Evolutionary conservation across 176 grass and related monocot genomes (phyloP).

Genomic region (Ensete glaucum): DNA sequence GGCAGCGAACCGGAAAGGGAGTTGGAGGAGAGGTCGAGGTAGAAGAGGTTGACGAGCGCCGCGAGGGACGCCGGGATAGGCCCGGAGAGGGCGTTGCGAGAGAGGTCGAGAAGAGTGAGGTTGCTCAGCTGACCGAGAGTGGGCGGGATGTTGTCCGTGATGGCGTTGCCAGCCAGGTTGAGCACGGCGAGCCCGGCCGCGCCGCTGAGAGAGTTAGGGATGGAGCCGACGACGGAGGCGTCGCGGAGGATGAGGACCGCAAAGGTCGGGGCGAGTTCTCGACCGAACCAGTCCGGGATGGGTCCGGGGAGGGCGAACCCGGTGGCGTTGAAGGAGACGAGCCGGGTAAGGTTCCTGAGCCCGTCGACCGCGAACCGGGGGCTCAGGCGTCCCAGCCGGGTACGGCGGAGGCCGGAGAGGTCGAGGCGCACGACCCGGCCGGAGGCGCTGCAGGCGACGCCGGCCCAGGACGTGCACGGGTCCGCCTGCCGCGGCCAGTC

Average conservation of each 20-base stretch:
- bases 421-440: constrained; percentile 45
- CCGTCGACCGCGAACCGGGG: constrained; percentile 46
- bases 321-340: constrained; percentile 58
- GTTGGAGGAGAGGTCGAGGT: constrained; percentile 50
- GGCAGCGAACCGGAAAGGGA: not conserved
- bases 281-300: constrained; percentile 69
- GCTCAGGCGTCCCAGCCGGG: constrained; percentile 20
- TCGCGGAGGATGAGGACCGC: constrained; percentile 46
- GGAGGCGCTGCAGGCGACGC: constrained; percentile 44
- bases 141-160: constrained; percentile 40
- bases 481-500: constrained; percentile 52
- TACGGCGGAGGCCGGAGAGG: constrained; percentile 57
- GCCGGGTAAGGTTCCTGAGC: constrained; percentile 38
- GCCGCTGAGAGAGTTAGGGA: constrained; percentile 43
- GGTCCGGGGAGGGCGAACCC: constrained; percentile 60
- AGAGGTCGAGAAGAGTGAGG: constrained; percentile 48
- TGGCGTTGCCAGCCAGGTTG: constrained; percentile 34
- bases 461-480: constrained; percentile 54
- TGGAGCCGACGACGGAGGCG: constrained; percentile 28
- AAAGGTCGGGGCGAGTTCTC: constrained; percentile 35
- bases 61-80: constrained; percentile 37
- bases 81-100: constrained; percentile 47
- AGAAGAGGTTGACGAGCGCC: constrained; percentile 26
- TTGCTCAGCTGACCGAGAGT: constrained; percentile 52
- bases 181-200: constrained; percentile 46